Conservation (phyloP, 2,329 filamentous ascomycete genomes). For the Calonectria crousiana region DNA sequence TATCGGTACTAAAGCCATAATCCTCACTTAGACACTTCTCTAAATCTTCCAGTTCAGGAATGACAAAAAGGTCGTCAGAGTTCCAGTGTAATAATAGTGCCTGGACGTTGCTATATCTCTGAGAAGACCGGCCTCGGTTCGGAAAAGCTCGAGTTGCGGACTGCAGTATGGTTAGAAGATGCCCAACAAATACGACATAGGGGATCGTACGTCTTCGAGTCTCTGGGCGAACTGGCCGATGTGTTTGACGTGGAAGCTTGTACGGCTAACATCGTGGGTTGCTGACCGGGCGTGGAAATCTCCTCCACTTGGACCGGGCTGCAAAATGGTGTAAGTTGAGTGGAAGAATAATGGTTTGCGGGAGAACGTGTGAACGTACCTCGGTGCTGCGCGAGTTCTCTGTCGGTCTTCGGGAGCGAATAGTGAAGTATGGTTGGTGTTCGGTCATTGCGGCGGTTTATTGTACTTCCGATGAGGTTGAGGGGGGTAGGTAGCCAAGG, state of each 20-base stretch:
- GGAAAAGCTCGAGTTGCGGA: slow-evolving; percentile 69
- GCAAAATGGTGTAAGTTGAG: slow-evolving; percentile 31
- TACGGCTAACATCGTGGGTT: slow-evolving; percentile 69
- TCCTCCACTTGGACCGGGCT: slow-evolving; percentile 34
- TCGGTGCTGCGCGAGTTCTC: slow-evolving; percentile 63
- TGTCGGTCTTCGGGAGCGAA: slow-evolving; percentile 62
- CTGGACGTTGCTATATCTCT: slow-evolving; percentile 68
- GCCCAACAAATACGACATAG: neutral
- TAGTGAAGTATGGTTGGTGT: slow-evolving; percentile 64
- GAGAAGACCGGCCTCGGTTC: slow-evolving; percentile 64
- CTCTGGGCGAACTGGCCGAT: slow-evolving; percentile 66
- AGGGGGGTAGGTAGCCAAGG: slow-evolving; percentile 14
- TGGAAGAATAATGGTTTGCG: neutral
- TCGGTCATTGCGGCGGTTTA: slow-evolving; percentile 52
- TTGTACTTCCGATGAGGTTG: slow-evolving; percentile 5
- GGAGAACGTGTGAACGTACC: slow-evolving; percentile 52
- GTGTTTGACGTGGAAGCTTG: slow-evolving; percentile 69
- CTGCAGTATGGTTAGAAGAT: slow-evolving; percentile 46
- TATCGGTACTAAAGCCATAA: slow-evolving; percentile 68
- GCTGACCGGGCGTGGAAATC: slow-evolving; percentile 51
- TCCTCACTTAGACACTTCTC: slow-evolving; percentile 66
- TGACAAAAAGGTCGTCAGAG: slow-evolving; percentile 69
- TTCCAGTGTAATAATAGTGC: slow-evolving; percentile 69
- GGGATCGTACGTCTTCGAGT: slow-evolving; percentile 62
- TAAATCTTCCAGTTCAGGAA: slow-evolving; percentile 69